These are phyloP conservation scores for Myriosclerotinia scirpicola DNA, from an alignment of 2,329 filamentous ascomycete genomes.

Conservation along the genomic window DNA sequence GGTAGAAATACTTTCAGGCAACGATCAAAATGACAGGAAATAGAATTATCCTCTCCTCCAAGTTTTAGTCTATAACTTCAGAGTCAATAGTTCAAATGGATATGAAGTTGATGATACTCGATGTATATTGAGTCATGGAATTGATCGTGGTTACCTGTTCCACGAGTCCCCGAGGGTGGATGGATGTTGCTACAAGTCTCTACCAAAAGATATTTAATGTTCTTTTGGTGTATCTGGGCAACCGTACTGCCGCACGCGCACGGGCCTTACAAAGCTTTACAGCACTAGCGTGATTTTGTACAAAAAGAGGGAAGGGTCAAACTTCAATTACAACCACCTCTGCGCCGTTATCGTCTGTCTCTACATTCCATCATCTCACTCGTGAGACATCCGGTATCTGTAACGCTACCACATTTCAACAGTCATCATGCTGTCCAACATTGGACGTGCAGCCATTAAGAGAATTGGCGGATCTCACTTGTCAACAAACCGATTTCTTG, in stretches of 20 bases:
- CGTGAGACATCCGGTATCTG: not conserved
- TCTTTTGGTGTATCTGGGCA: not conserved
- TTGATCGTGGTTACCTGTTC: not conserved
- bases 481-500: slow-evolving; percentile 36
- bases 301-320: slow-evolving; percentile 4
- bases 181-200: not conserved
- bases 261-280: not conserved
- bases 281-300: slow-evolving; percentile 13
- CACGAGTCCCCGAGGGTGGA: not conserved
- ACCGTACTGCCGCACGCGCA: not conserved
- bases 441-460: slow-evolving; percentile 39
- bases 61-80: not conserved
- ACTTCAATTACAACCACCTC: slow-evolving; percentile 7
- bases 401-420: slow-evolving; percentile 6
- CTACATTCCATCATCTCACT: slow-evolving; percentile 21
- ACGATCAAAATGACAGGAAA: slow-evolving; percentile 23
- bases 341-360: not conserved
- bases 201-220: slow-evolving; percentile 4
- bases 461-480: slow-evolving; percentile 32
- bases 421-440: slow-evolving; percentile 39
- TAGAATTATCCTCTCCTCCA: not conserved
- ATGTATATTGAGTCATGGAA: slow-evolving; percentile 3
- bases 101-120: not conserved
- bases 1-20: slow-evolving; percentile 48
- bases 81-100: not conserved